Evolutionary conservation across 208 protist genomes (phyloP).

Genomic region (Leptomonas seymouri): DNA sequence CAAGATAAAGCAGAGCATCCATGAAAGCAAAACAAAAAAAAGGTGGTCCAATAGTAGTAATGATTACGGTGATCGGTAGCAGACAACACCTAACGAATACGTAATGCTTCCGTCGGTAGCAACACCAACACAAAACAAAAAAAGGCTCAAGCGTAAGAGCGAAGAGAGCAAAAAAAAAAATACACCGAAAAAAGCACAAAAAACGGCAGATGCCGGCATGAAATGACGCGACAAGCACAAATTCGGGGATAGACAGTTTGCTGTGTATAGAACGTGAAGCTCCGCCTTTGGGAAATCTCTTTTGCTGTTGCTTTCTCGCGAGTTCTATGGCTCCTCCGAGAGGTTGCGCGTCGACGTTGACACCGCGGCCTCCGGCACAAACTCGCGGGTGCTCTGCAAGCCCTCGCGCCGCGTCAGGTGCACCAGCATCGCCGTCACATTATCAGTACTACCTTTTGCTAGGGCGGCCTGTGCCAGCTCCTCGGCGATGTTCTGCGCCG

Average conservation of each 20-base stretch:
- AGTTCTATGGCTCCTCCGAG: slow-evolving; percentile 32
- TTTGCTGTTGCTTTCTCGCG: neutral
- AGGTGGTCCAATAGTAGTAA: no score
- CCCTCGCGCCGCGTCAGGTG: slow-evolving; percentile 41
- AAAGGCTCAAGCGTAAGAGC: neutral
- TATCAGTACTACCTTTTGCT: slow-evolving; percentile 85
- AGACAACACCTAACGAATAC: neutral
- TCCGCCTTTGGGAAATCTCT: no score
- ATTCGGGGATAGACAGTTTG: neutral
- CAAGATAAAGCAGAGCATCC: no score
- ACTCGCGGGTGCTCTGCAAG: slow-evolving; percentile 32
- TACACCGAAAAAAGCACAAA: neutral
- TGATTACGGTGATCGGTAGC: no score
- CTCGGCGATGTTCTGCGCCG: slow-evolving; percentile 63
- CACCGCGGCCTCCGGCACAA: slow-evolving; percentile 51
- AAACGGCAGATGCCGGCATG: no score
- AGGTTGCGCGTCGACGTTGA: slow-evolving; percentile 51
- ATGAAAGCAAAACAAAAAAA: no score
- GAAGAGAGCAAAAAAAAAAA: neutral
- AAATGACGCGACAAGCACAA: no score
- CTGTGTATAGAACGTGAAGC: neutral
- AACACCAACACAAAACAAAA: slow-evolving; percentile 12
- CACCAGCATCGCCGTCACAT: slow-evolving; percentile 85
- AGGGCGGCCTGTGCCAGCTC: slow-evolving; percentile 77
- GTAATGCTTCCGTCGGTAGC: neutral